Base-by-base conservation (phyloP, 768 basidiomycete genomes). In the Calocybe gangraenosa region DNA sequence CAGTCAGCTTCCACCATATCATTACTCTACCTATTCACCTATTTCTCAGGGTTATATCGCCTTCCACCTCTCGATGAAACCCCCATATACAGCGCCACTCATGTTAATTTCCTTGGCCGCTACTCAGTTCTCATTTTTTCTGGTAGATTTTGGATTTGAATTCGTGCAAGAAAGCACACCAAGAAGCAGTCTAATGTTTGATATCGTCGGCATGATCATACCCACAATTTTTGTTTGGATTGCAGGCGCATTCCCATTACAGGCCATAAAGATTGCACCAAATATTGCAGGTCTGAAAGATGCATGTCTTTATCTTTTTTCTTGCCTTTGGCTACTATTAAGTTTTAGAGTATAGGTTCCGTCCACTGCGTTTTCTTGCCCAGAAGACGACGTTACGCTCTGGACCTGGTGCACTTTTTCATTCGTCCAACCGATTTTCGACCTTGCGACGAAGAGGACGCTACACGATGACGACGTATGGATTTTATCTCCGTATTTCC, bases 331-430 rank as follows among this genome's bases (percentile, higher is more conserved):
- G 31, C n/a, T 39, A 28, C 39, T 38, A 41, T 37, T 40, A 22
- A 50, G 19, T 38, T 50, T 20, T 44, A 47, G 8, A 46, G n/a
- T n/a, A 20, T 51, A 83, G 81, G 62, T 65, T 17, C 79, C 82
- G 1, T 76, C 78, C 6, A 67, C 59, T 42, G 54, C 54, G 9
- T 54, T 73, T 22, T 73, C 81, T 3, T 78, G 75, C 57, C 83
- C 84, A 7, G 84, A 87, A 60, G 84, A 87, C 56, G 68, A 73
- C 52, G 78, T 75, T 17, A 77, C 65, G 28, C 63, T 87, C 11
- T 84, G 82, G 81, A 66, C 73, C 14, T 87, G 84, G 84, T 70
- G 68, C 31, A 74, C 70, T 2, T 83, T 83, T 55, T 75, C 78
- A 1, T 86, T 82, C 53, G 70, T 85, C 6, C 73, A 81, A 49